phyloP scores from a whole-genome alignment of 2,329 filamentous ascomycete species.

The Trichoderma aggressivum region DNA sequence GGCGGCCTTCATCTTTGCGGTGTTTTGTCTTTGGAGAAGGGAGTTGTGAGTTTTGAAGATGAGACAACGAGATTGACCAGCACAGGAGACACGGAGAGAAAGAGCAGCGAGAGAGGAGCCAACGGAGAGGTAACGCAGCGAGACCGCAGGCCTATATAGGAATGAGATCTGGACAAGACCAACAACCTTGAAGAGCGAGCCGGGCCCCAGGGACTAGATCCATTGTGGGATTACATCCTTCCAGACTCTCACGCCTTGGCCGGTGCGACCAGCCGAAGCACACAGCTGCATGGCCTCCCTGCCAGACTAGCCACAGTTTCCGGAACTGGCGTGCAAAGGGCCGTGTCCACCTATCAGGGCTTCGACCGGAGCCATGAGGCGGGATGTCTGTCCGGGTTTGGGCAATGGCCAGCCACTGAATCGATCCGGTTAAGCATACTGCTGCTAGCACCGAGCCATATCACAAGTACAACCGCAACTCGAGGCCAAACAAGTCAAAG shows the following conservation, averaged over 20 bases:
- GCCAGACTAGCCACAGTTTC: not conserved
- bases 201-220: not conserved
- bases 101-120: not conserved
- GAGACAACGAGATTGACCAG: not conserved
- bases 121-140: not conserved
- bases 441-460: not conserved
- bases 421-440: not conserved
- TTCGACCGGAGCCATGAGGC: conserved; percentile 28
- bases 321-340: not conserved
- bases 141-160: conserved; percentile 4
- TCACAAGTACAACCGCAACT: not conserved
- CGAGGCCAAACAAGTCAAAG: not conserved
- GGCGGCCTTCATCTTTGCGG: conserved; percentile 41
- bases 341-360: conserved; percentile 29
- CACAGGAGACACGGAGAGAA: not conserved
- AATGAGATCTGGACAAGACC: not conserved
- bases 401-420: not conserved
- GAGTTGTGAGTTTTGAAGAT: not conserved
- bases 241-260: not conserved
- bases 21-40: not conserved
- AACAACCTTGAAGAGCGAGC: not conserved
- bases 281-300: not conserved
- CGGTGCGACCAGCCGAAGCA: conserved; percentile 18
- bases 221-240: not conserved
- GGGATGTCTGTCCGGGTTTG: not conserved